Evolutionary conservation across 495 filamentous ascomycete species (phyloP).

Genomic region (Penicillium canescens): DNA sequence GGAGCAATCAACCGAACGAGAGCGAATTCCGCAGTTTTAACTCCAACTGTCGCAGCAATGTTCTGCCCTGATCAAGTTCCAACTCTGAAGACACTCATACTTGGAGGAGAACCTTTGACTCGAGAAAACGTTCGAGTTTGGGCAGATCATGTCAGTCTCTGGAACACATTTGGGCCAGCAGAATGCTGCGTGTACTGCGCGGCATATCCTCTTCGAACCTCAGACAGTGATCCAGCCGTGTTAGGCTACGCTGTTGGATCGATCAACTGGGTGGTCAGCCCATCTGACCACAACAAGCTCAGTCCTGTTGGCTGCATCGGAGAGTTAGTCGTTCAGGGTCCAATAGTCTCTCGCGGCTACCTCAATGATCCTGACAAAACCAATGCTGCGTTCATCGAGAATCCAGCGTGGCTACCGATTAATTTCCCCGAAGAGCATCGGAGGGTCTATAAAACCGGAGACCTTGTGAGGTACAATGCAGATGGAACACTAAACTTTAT

Average conservation of each 20-base stretch:
- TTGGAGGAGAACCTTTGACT: constrained; percentile 41
- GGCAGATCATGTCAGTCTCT: constrained; percentile 41
- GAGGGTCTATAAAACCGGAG: constrained; percentile 50
- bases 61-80: constrained; percentile 31
- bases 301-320: constrained; percentile 38
- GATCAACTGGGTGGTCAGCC: constrained; percentile 41
- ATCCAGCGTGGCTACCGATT: constrained; percentile 44
- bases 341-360: constrained; percentile 41
- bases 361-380: constrained; percentile 36
- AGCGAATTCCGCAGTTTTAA: constrained; percentile 32
- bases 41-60: constrained; percentile 34
- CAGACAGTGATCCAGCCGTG: not conserved
- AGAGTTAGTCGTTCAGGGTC: constrained; percentile 47
- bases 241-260: constrained; percentile 20
- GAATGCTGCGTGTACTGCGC: constrained; percentile 18
- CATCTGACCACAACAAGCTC: constrained; percentile 24
- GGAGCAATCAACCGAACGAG: constrained; percentile 26
- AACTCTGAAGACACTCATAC: constrained; percentile 26
- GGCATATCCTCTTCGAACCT: not conserved
- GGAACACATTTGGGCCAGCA: not conserved
- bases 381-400: constrained; percentile 41
- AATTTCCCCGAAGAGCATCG: not conserved
- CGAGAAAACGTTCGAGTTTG: constrained; percentile 40
- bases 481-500: constrained; percentile 41
- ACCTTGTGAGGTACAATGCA: constrained; percentile 41